Evolutionary conservation across 116 monocot genomes (phyloP).

Genomic region (Zostera marina): DNA sequence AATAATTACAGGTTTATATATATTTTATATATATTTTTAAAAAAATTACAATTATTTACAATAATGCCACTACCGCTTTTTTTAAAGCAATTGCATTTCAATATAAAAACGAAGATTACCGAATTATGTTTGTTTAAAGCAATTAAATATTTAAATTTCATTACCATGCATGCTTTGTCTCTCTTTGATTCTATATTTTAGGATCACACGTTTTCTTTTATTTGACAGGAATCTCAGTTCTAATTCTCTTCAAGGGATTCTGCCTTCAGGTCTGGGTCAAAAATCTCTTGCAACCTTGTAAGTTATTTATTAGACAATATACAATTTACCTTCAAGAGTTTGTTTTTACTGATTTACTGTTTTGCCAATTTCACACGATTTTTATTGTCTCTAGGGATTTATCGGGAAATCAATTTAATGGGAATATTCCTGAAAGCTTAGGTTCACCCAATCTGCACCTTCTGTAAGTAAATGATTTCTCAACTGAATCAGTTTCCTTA

Average conservation of each 20-base stretch:
- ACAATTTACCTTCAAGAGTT: neutral
- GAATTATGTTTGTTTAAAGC: no score
- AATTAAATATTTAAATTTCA: no score
- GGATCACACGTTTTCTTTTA: no score
- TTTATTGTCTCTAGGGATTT: slow-evolving; percentile 41
- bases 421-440: slow-evolving; percentile 59
- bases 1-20: no score
- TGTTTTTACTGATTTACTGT: neutral
- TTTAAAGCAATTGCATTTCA: no score
- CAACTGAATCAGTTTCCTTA: neutral
- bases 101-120: no score
- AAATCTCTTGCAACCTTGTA: slow-evolving; percentile 14
- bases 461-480: slow-evolving; percentile 32
- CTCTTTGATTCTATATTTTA: neutral
- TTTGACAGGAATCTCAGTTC: slow-evolving; percentile 15
- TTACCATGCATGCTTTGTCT: neutral
- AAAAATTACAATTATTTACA: no score
- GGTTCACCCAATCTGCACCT: slow-evolving; percentile 57
- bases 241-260: slow-evolving; percentile 17
- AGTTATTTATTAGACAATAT: slow-evolving; percentile 5
- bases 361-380: neutral
- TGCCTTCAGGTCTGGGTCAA: slow-evolving; percentile 15
- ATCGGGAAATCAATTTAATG: slow-evolving; percentile 62
- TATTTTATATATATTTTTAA: no score
- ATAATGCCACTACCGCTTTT: no score